phyloP scores from a whole-genome alignment of 805 yeast species.

The Lachancea cidri region DNA sequence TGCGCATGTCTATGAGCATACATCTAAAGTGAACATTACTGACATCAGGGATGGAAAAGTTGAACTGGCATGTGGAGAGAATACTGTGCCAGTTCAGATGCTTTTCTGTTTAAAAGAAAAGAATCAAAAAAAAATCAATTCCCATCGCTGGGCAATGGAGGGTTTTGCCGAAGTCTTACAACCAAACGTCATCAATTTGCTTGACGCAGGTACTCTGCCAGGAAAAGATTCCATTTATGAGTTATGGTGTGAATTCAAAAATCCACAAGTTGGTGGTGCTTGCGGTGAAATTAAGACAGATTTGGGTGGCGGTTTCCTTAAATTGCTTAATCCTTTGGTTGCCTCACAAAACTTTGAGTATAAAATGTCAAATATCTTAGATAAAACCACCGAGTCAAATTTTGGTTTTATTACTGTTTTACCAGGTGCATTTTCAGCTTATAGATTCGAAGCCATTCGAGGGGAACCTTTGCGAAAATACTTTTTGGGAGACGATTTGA shows the following conservation, averaged over 20 bases:
- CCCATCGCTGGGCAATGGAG: constrained; percentile 96
- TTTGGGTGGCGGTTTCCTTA: constrained; percentile 55
- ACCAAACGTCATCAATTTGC: constrained; percentile 75
- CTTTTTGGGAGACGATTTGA: constrained; percentile 84
- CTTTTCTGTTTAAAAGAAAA: constrained; percentile 86
- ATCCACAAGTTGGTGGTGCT: constrained; percentile 88
- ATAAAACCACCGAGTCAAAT: constrained; percentile 91
- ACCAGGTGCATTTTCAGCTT: constrained; percentile 97
- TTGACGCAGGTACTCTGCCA: constrained; percentile 96
- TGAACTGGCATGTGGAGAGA: constrained; percentile 42
- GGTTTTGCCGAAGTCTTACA: constrained; percentile 79
- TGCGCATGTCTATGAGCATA: constrained; percentile 89
- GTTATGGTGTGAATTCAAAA: constrained; percentile 79
- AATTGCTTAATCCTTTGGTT: constrained; percentile 75
- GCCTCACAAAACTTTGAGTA: constrained; percentile 98
- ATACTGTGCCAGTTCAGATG: constrained; percentile 79
- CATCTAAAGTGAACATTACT: constrained; percentile 83
- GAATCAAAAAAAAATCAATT: constrained; percentile 85
- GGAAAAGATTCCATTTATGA: constrained; percentile 77
- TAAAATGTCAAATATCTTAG: constrained; percentile 89
- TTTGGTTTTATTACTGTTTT: constrained; percentile 93
- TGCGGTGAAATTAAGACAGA: constrained; percentile 95
- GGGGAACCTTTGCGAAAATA: constrained; percentile 87
- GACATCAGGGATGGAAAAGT: constrained; percentile 57
- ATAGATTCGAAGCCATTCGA: constrained; percentile 74